Evolutionary conservation across 768 basidiomycete species (phyloP).

Genomic region (Mrakia blollopis): DNA sequence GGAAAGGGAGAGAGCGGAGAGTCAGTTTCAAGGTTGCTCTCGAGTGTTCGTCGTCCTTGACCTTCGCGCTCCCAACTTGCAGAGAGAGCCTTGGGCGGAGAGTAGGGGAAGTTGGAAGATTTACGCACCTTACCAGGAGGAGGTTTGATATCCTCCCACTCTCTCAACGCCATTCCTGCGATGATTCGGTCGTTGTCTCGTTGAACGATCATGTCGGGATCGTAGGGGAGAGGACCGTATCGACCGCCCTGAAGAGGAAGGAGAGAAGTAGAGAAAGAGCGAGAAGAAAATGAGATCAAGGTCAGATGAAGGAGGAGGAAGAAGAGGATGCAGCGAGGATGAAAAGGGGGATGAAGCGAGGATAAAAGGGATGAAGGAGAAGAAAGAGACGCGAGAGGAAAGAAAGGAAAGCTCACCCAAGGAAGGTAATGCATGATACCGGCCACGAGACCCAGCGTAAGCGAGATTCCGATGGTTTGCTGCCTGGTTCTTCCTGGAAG

Average conservation of each 20-base stretch:
- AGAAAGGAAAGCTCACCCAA: not conserved
- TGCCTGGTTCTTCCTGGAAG: not conserved
- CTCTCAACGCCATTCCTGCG: not conserved
- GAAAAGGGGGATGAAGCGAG: not conserved
- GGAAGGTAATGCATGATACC: not conserved
- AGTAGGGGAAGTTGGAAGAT: too few relatives aligned
- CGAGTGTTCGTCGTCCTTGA: too few relatives aligned
- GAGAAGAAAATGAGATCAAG: not conserved
- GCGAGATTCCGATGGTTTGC: not conserved
- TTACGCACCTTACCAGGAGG: not conserved
- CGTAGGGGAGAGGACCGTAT: not conserved
- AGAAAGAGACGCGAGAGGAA: too few relatives aligned
- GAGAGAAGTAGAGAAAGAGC: too few relatives aligned
- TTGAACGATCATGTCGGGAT: not conserved
- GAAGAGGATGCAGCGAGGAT: not conserved
- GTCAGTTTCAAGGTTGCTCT: too few relatives aligned
- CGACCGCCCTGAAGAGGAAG: not conserved
- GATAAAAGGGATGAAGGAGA: too few relatives aligned
- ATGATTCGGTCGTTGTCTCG: not conserved
- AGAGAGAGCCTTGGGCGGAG: too few relatives aligned
- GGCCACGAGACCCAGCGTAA: not conserved
- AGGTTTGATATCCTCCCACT: conserved; percentile 9
- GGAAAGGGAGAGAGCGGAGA: too few relatives aligned
- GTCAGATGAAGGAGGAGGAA: not conserved
- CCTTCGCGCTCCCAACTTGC: too few relatives aligned